These are phyloP conservation scores for Gastrolobium villosum DNA, from an alignment of 306 rosid genomes.

Conservation along the genomic window DNA sequence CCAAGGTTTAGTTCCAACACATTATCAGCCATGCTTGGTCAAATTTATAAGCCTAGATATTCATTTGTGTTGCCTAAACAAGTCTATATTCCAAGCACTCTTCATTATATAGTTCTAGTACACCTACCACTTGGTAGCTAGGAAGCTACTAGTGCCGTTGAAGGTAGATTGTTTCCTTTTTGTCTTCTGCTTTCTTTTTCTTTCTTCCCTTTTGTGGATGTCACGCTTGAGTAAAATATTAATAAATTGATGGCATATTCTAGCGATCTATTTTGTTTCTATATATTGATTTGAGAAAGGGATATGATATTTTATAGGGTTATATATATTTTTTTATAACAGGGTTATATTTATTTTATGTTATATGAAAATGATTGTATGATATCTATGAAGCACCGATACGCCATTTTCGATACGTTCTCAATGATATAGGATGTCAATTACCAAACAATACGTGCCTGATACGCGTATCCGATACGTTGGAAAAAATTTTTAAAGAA, in stretches of 20 bases:
- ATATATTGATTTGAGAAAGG: not conserved
- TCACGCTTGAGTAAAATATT: constrained; percentile 6
- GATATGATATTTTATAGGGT: constrained; percentile 13
- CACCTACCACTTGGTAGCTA: constrained; percentile 39
- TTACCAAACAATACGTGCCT: no score
- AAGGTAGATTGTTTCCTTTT: constrained; percentile 15
- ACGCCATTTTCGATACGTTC: no score
- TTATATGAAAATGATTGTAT: no score
- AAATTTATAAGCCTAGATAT: not conserved
- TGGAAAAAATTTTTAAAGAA: no score
- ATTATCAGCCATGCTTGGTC: constrained; percentile 41
- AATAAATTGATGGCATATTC: constrained; percentile 5
- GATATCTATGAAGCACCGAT: no score
- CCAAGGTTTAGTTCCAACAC: constrained; percentile 45
- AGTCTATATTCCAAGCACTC: constrained; percentile 30
- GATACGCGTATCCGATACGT: no score
- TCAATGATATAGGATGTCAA: no score
- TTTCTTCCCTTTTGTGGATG: constrained; percentile 26
- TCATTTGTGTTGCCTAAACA: constrained; percentile 48
- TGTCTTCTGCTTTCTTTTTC: constrained; percentile 33
- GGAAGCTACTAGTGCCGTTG: constrained; percentile 54
- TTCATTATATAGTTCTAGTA: constrained; percentile 19
- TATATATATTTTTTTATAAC: no score
- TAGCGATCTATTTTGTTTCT: not conserved
- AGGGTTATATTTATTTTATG: no score